Conservation (phyloP, 1,284 basidiomycete species). For the Exobasidium cylindrosporum region DNA sequence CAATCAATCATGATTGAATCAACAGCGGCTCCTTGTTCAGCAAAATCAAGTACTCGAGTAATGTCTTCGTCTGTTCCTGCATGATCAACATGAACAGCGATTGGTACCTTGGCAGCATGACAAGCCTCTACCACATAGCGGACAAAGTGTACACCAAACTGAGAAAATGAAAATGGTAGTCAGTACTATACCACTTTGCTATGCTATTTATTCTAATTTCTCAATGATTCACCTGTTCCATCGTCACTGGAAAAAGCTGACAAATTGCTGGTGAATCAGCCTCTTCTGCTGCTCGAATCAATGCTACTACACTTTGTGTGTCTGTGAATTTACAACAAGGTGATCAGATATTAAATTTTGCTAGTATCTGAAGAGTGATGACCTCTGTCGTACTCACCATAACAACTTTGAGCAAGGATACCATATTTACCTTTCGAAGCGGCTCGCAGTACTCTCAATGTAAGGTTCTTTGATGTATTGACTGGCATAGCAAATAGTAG, state of each 20-base stretch:
- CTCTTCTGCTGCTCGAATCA: conserved; percentile 24
- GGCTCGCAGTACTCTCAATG: conserved; percentile 22
- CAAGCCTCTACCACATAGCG: conserved; percentile 22
- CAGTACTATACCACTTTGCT: too few relatives aligned
- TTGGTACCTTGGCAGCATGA: conserved; percentile 27
- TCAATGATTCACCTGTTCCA: conserved; percentile 20
- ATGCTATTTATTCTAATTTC: too few relatives aligned
- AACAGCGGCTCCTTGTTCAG: conserved; percentile 23
- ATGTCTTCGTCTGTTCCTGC: conserved; percentile 30
- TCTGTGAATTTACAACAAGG: conserved; percentile 10
- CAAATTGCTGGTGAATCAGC: conserved; percentile 24
- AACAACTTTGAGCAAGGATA: conserved; percentile 27
- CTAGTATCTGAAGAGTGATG: not conserved
- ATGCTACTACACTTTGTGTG: conserved; percentile 26
- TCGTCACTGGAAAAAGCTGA: conserved; percentile 33
- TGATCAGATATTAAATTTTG: not conserved
- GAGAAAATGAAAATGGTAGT: conserved; percentile 7
- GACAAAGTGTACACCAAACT: conserved; percentile 30
- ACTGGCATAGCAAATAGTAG: not conserved
- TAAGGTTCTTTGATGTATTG: conserved; percentile 21
- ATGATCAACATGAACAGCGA: conserved; percentile 33
- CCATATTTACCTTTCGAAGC: conserved; percentile 25
- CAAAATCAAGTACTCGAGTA: conserved; percentile 21
- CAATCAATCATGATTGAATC: conserved; percentile 39
- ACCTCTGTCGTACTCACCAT: conserved; percentile 11